Base-by-base conservation (phyloP, 768 basidiomycete species). In the Mycena vitilis region DNA sequence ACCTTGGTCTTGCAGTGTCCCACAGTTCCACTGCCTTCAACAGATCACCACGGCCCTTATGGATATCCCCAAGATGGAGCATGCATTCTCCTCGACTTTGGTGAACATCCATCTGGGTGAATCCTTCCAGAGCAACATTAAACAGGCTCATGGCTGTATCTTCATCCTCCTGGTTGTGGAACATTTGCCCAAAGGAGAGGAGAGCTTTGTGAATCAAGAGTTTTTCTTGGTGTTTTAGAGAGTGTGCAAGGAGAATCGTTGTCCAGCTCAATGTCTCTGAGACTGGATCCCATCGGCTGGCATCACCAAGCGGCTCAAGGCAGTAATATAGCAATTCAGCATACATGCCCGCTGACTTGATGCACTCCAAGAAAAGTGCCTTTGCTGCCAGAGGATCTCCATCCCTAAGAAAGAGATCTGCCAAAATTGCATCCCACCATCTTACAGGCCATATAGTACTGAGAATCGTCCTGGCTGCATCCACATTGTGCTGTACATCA, bases 21-120 rank as follows among this genome's bases (percentile, higher is more conserved):
- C 59, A 60, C 20, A 47, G 16, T 18, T 48, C 47, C 5, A 37
- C 36, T 3, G 47, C 45, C 20, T 30, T 49, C 9, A 13, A 11
- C 20, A 36, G 13, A 13, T 60, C 36, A 13, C 59, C 34, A 10
- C 22, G 45, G 0, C n/a, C 11, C 10, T 10, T 22, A 7, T 4
- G n/a, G 12, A 40, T 25, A 16, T 62, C 23, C 8, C 37, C 60
- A 9, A 62, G 48, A 1, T n/a, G 23, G 9, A 25, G 37, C 49
- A 52, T 62, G 12, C 49, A 40, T 15, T 62, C 59, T 11, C 12
- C 60, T 42, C 25, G 40, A 18, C 60, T 52, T 5, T 15, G 49
- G 30, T 62, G 60, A 18, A 62, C 49, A 62, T 62, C 60, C 60
- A 62, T 52, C 7, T 22, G 4, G 2, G 60, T 62, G 23, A 62